Conservation (phyloP, 2,329 filamentous ascomycete species). For the Cercospora zeina region DNA sequence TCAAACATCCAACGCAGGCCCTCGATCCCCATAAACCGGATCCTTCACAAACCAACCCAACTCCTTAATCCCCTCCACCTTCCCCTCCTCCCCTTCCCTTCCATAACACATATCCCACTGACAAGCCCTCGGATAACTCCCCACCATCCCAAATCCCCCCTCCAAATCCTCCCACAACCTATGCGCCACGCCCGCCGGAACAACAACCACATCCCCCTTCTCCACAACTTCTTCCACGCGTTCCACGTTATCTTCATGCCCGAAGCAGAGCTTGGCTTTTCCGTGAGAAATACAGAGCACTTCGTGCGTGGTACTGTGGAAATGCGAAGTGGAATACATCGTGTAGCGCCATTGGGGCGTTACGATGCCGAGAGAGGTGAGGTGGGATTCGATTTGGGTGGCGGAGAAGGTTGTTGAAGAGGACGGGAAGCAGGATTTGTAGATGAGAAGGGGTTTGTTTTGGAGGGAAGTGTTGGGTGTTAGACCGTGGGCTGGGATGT, state of each 20-base stretch:
- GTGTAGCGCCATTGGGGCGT: constrained; percentile 66
- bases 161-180: constrained; percentile 59
- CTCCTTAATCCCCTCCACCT: constrained; percentile 50
- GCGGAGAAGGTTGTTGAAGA: constrained; percentile 42
- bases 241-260: constrained; percentile 61
- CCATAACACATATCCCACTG: constrained; percentile 75
- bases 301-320: constrained; percentile 68
- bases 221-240: constrained; percentile 58
- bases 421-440: constrained; percentile 58
- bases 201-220: constrained; percentile 63
- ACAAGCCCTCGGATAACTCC: constrained; percentile 60
- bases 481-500: constrained; percentile 57
- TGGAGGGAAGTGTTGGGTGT: constrained; percentile 67
- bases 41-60: constrained; percentile 61
- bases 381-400: constrained; percentile 57
- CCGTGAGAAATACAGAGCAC: constrained; percentile 62
- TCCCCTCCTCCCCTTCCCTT: constrained; percentile 55
- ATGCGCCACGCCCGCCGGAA: constrained; percentile 67
- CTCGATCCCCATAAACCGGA: constrained; percentile 59
- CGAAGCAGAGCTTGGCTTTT: constrained; percentile 64
- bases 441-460: constrained; percentile 64
- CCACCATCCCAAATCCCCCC: constrained; percentile 65
- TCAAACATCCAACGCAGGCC: constrained; percentile 52
- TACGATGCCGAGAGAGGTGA: constrained; percentile 57
- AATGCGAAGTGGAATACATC: constrained; percentile 67